Percentiles rank a stretch among this genome's conserved stretches.
Evolutionary conservation across 148 eudicot species (phyloP).

Genomic region (Fallopia convolvulus): DNA sequence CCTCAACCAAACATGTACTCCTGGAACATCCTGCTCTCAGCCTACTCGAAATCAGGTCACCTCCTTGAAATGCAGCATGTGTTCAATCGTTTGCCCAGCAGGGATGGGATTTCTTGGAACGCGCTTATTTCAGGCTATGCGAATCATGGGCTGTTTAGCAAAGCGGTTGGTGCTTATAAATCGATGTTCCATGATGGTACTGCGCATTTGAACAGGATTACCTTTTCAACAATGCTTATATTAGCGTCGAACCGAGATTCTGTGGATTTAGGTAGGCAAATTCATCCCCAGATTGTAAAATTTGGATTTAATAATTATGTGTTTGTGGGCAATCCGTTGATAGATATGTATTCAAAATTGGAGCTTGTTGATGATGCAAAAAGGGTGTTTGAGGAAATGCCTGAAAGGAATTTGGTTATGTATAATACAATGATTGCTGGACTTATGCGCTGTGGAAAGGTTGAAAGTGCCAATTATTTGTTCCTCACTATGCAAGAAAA

Average conservation of each 20-base stretch:
- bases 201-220: constrained; percentile 47
- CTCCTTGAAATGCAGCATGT: constrained; percentile 45
- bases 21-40: constrained; percentile 71
- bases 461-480: constrained; percentile 44
- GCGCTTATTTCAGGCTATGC: constrained; percentile 72
- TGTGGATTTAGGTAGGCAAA: constrained; percentile 51
- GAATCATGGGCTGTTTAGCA: constrained; percentile 26
- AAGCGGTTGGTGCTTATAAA: constrained; percentile 51
- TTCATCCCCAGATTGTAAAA: constrained; percentile 70
- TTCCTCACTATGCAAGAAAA: constrained; percentile 47
- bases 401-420: constrained; percentile 77
- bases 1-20: constrained; percentile 57
- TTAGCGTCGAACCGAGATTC: constrained; percentile 38
- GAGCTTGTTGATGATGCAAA: constrained; percentile 44
- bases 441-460: constrained; percentile 54
- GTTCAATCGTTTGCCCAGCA: constrained; percentile 41
- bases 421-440: constrained; percentile 76
- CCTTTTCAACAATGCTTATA: constrained; percentile 66
- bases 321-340: constrained; percentile 76
- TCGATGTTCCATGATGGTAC: constrained; percentile 50
- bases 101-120: constrained; percentile 88
- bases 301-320: constrained; percentile 62
- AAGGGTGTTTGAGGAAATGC: constrained; percentile 52
- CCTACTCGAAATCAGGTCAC: constrained; percentile 50
- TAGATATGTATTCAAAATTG: constrained; percentile 80